Percentiles rank a stretch among this genome's conserved stretches.
phyloP scores from a whole-genome alignment of 352 stramenopile genomes.

The Globisporangium megalacanthum region DNA sequence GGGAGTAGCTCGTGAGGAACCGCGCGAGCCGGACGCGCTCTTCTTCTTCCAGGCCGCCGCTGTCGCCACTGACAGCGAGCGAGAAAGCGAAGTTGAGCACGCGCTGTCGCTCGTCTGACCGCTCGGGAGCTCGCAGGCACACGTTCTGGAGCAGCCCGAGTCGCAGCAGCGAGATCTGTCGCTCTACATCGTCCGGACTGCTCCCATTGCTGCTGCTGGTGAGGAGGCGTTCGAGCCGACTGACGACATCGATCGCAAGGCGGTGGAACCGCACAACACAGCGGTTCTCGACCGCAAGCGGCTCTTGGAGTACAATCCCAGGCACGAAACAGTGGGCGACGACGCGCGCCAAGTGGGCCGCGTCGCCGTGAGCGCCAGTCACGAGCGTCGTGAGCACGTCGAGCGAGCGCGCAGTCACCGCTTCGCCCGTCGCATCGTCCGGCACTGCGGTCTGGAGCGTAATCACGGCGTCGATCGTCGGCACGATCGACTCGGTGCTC shows the following conservation, averaged over 20 bases:
- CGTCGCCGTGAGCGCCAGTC: conserved; percentile 47
- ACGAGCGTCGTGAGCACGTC: conserved; percentile 43
- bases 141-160: conserved; percentile 72
- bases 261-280: conserved; percentile 64
- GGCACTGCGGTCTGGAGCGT: conserved; percentile 47
- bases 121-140: conserved; percentile 66
- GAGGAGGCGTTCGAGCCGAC: conserved; percentile 24
- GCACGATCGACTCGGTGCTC: conserved; percentile 67
- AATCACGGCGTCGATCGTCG: conserved; percentile 63
- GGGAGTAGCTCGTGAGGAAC: conserved; percentile 74
- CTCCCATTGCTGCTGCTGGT: conserved; percentile 19
- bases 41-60: conserved; percentile 32
- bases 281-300: conserved; percentile 39
- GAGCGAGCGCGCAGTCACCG: conserved; percentile 31
- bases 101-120: conserved; percentile 61
- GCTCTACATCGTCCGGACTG: conserved; percentile 24
- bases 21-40: conserved; percentile 53
- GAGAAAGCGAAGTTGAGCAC: conserved; percentile 57
- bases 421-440: conserved; percentile 32
- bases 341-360: conserved; percentile 43
- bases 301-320: conserved; percentile 63
- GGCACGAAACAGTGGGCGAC: conserved; percentile 73
- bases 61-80: conserved; percentile 20
- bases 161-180: conserved; percentile 37
- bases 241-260: conserved; percentile 46